Percentiles rank a stretch among this genome's conserved stretches.
phyloP scores from a whole-genome alignment of 2,329 filamentous ascomycete genomes.

The Pseudomassariella vexata region DNA sequence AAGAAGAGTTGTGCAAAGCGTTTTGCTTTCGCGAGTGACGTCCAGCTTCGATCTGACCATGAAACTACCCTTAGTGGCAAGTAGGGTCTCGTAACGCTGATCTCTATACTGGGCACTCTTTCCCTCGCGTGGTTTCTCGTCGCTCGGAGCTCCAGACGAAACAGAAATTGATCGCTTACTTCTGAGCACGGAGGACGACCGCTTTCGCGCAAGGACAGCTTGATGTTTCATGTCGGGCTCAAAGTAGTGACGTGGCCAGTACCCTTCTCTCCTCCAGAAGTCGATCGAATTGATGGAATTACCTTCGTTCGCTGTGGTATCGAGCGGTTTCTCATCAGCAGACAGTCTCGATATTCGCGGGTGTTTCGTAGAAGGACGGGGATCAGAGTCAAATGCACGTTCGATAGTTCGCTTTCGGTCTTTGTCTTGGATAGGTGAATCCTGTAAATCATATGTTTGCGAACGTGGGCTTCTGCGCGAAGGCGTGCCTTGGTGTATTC shows the following conservation, averaged over 20 bases:
- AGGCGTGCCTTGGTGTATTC: not conserved
- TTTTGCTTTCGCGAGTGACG: conserved; percentile 25
- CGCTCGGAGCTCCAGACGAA: conserved; percentile 26
- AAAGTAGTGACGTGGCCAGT: conserved; percentile 9
- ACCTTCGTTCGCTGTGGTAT: not conserved
- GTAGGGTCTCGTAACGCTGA: conserved; percentile 27
- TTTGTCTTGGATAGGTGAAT: not conserved
- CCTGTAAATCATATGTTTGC: not conserved
- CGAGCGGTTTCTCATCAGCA: not conserved
- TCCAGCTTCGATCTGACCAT: conserved; percentile 28
- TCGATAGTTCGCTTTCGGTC: not conserved
- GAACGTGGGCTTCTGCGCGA: not conserved
- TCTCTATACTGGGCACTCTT: conserved; percentile 32
- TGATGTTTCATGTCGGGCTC: conserved; percentile 19
- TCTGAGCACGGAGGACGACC: conserved; percentile 14
- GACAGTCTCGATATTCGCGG: not conserved
- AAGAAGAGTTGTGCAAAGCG: conserved; percentile 23
- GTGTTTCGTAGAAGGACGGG: not conserved
- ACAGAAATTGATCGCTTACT: conserved; percentile 21
- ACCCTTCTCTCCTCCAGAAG: conserved; percentile 13
- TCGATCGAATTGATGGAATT: conserved; percentile 7
- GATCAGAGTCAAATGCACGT: not conserved
- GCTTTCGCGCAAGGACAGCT: conserved; percentile 26
- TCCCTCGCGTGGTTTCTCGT: conserved; percentile 30
- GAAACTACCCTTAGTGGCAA: conserved; percentile 32